Base-by-base conservation (phyloP, 495 filamentous ascomycete genomes). In the Xylaria curta region DNA sequence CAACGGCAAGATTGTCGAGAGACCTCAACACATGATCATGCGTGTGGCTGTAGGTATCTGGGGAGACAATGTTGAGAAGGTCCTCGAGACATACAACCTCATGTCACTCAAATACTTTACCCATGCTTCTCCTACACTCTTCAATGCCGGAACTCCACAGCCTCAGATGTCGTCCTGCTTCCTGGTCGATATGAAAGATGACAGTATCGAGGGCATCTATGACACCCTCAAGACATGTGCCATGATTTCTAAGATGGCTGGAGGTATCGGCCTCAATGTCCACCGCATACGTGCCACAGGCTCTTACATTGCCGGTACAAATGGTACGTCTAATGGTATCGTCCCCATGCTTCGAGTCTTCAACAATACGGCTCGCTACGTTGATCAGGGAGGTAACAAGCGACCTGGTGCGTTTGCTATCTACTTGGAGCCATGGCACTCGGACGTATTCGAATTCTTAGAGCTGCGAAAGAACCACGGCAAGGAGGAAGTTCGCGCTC, bases 381-480 rank as follows among this genome's bases (percentile, higher is more conserved):
- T 99, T 65, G 96, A 99, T 79, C 96, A 99, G 84, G 96, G 96
- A 83, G 96, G 96, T 76, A 99, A 99, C 88, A 99, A 99, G 89
- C 93, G 96, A 56, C 96, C 96, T 44, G 96, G 96, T 83, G 96
- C 96, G 64, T 99, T 99, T 81, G 96, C 96, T 74, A 97, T 98
- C 82, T 99, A 99, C 84, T 87, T 99, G n/a, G 96, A 99, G 87
- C 96, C 96, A 21, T 99, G 96, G 96, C 96, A 99, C 84, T 91
- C 95, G 26, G 96, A 99, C 84, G 92, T 99, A 49, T 98, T 98
- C 77, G 91, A 95, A 79, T 99, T 97, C 87, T 88, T 99, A 73
- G 96, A 99, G 78, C 89, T 99, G 56, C 92, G 96, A 73, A 99
- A 99, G 90, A 99, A 99, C 82, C 96, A 99, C 81, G 96, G 96